Evolutionary conservation across 257 asterid species (phyloP), one percentile per base, ranked within the genome.

Genomic region (Salvia miltiorrhiza): DNA sequence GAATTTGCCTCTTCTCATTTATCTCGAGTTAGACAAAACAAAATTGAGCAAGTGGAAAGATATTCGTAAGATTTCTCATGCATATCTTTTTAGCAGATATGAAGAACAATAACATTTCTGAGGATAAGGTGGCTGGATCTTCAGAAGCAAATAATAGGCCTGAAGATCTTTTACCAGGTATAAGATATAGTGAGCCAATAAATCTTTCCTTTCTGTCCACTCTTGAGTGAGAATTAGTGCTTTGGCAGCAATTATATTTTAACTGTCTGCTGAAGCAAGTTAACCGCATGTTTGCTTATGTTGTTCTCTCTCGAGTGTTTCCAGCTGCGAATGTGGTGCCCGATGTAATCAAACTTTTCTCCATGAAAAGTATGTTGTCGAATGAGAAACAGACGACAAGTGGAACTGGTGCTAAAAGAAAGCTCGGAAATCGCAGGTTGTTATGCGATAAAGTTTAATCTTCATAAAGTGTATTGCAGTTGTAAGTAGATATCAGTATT

Each of bases 371-470:
- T 67, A 26, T 20, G 76, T 44, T 40, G 21, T 63, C 79, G 57
- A 85, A 80, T 70, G 75, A 64, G 69, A 75, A 77, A 14, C 83
- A 70, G 70, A 65, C 74, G 52, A 43, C 56, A 14, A 75, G 66
- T 69, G 50, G 72, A 69, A 71, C 65, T 60, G 77, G 86, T 73
- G 72, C 79, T 64, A 93, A 90, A 85, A 84, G 96, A 84, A 91
- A 87, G 87, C 80, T 54, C 41, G 76, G 76, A 74, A 87, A 74
- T 63, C 67, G 71, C 86, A 87, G 96, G 99, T 94, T 63, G 76
- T 70, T 65, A 48, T 63, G 37, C 77, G 69, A 63, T 52, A 41
- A 58, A 61, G 43, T 65, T 43, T 64, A 47, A 23, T 53, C 73
- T 76, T 68, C 53, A 65, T 14, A 21, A 26, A 12, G 40, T 55